Evolutionary conservation across 768 basidiomycete genomes (phyloP), one percentile per base, ranked within the genome.

Genomic region (Cystobasidium tubakii): DNA sequence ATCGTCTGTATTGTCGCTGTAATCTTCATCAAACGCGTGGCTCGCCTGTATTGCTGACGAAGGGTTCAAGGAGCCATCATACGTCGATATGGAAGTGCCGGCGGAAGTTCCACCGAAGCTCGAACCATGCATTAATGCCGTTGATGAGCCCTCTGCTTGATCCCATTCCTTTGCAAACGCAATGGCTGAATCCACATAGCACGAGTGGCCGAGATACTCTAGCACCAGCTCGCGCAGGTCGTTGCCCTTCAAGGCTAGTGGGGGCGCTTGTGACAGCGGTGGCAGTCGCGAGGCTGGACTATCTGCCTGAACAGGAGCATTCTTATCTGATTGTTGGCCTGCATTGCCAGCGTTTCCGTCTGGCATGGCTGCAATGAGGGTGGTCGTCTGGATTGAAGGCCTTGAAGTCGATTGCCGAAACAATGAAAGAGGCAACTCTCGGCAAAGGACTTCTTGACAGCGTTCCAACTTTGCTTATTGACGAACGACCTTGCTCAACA

Each of bases 131-230:
- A n/a, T 15, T 29, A n/a, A 25, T 34, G 66, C 17, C 21, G 13
- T 39, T n/a, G 66, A 46, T 53, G 21, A 15, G 21, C 31, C 43
- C 23, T n/a, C 66, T 54, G 31, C 29, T 19, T 33, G 43, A 29
- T 54, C 50, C 43, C 66, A 50, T 39, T 67, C 66, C 29, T 23
- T 57, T n/a, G 39, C 69, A 39, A 71, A 71, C 39, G 69, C 69
- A 12, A 62, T 33, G 23, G 69, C 69, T 34, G 53, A 29, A 25
- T 71, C 69, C 23, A 71, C 69, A 34, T 57, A 71, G 25, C 50
- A 36, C 15, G 29, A 42, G 31, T 71, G 69, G 33, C 31, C 60
- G 54, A 71, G 69, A 29, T 71, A 71, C 2, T 71, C 53, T 12
- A 71, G 69, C 27, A 71, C 55, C 23, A 71, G 29, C 54, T n/a